Evolutionary conservation across 768 basidiomycete genomes (phyloP).

Genomic region (Suillus subluteus): DNA sequence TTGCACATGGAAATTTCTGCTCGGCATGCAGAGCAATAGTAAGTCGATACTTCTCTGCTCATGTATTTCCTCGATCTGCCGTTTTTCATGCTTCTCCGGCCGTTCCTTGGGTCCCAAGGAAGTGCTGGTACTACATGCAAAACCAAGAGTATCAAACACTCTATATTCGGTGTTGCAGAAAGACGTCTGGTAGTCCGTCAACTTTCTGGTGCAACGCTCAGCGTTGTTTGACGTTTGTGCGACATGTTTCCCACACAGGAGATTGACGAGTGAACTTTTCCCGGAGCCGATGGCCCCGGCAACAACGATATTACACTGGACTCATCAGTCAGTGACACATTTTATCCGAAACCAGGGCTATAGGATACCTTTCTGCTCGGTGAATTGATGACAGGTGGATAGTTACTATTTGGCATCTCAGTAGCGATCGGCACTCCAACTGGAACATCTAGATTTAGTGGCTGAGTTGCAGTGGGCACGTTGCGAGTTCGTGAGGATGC

Average conservation of each 20-base stretch:
- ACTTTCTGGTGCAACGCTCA: slow-evolving; percentile 17
- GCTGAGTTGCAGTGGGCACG: too few species aligned
- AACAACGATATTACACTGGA: too few species aligned
- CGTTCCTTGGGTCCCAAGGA: background rate
- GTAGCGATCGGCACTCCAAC: too few species aligned
- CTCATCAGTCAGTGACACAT: too few species aligned
- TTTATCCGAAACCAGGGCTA: too few species aligned
- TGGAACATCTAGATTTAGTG: too few species aligned
- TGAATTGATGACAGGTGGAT: too few species aligned
- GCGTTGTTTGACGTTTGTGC: slow-evolving; percentile 31
- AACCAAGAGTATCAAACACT: background rate
- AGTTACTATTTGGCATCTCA: too few species aligned
- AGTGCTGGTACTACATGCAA: background rate
- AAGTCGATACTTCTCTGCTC: background rate
- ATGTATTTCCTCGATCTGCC: background rate
- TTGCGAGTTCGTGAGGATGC: too few species aligned
- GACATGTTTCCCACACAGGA: slow-evolving; percentile 31
- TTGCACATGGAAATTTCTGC: background rate
- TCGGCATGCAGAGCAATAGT: background rate
- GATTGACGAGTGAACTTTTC: slow-evolving; percentile 47
- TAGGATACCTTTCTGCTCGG: too few species aligned
- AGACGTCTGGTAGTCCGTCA: slow-evolving; percentile 19
- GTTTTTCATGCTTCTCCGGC: background rate
- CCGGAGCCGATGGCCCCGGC: slow-evolving; percentile 2
- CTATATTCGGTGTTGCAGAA: slow-evolving; percentile 6